Percentiles rank a stretch among this genome's conserved stretches.
Evolutionary conservation across 2,329 filamentous ascomycete genomes (phyloP).

Genomic region (Aureobasidium sp.): DNA sequence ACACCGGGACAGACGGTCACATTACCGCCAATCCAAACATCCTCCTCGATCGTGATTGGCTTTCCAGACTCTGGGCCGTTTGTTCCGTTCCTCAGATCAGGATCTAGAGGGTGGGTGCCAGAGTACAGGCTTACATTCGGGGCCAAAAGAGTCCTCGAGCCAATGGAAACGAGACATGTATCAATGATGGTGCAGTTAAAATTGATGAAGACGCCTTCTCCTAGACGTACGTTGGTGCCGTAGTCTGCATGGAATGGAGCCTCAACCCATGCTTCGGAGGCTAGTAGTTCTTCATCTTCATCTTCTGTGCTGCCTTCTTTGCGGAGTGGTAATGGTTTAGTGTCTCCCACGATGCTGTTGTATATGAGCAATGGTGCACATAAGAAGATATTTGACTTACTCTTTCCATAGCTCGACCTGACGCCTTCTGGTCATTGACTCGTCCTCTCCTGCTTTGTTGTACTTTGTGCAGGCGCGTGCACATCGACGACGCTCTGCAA

Average conservation of each 20-base stretch:
- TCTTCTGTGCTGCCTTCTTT: constrained; percentile 45
- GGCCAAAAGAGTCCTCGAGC: constrained; percentile 68
- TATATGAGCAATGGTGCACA: neutral
- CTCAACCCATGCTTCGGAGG: constrained; percentile 62
- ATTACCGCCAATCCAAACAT: constrained; percentile 73
- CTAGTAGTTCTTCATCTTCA: constrained; percentile 59
- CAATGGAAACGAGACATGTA: constrained; percentile 66
- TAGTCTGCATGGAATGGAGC: constrained; percentile 68
- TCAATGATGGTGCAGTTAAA: constrained; percentile 70
- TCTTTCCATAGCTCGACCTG: constrained; percentile 63
- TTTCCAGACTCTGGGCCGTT: constrained; percentile 68
- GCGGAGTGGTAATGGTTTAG: constrained; percentile 54
- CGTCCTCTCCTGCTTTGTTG: constrained; percentile 49
- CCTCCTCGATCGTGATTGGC: constrained; percentile 68
- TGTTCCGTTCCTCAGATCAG: constrained; percentile 64
- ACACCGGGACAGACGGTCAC: constrained; percentile 69
- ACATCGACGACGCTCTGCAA: constrained; percentile 57
- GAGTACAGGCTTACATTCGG: constrained; percentile 72
- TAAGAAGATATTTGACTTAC: constrained; percentile 42
- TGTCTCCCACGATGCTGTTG: constrained; percentile 55
- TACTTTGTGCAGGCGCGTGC: constrained; percentile 54
- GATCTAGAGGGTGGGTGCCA: constrained; percentile 71
- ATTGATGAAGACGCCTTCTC: constrained; percentile 68
- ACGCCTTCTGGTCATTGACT: constrained; percentile 52
- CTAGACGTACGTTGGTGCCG: constrained; percentile 66